Conservation (phyloP, 192 early-diverging fungal species). For the Entomortierella parvispora region DNA sequence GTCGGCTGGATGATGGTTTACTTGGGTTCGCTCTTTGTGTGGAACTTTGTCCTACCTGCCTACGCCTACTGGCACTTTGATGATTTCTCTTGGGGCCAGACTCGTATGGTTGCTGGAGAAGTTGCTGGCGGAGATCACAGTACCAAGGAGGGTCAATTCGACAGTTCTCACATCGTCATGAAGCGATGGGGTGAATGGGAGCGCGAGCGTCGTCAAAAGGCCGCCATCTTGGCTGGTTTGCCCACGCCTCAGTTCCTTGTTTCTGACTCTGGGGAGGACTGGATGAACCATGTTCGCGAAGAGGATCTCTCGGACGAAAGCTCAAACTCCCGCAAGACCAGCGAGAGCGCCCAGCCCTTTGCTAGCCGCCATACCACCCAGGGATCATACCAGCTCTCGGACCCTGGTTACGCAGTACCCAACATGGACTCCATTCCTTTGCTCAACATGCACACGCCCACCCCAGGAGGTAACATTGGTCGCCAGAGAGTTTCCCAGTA, state of each 20-base stretch:
- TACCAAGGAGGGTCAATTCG: constrained; percentile 71
- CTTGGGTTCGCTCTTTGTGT: constrained; percentile 72
- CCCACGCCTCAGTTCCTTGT: constrained; percentile 48
- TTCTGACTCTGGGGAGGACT: constrained; percentile 48
- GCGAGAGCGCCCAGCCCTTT: constrained; percentile 41
- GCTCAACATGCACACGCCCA: constrained; percentile 43
- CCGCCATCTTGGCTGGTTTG: constrained; percentile 59
- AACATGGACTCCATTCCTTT: constrained; percentile 38
- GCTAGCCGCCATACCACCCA: constrained; percentile 27
- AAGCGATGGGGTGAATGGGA: constrained; percentile 77
- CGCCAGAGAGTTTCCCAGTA: constrained; percentile 42
- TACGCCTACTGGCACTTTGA: constrained; percentile 90
- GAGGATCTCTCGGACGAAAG: constrained; percentile 47
- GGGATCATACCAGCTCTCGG: constrained; percentile 33
- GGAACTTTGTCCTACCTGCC: constrained; percentile 79
- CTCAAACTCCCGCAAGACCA: constrained; percentile 37
- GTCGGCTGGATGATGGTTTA: constrained; percentile 92
- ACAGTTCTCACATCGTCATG: constrained; percentile 73
- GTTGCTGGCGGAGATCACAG: constrained; percentile 70
- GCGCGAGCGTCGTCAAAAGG: constrained; percentile 51
- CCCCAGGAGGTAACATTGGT: constrained; percentile 49
- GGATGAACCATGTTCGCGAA: constrained; percentile 22
- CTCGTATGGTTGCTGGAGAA: constrained; percentile 73
- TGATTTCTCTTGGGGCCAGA: constrained; percentile 80
- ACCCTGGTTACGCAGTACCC: constrained; percentile 21